A percentile compares a stretch with the other conserved stretches of the same genome.
These are phyloP conservation scores for Hyphodiscus hymeniophilus DNA, from an alignment of 495 filamentous ascomycete genomes.

Conservation along the genomic window DNA sequence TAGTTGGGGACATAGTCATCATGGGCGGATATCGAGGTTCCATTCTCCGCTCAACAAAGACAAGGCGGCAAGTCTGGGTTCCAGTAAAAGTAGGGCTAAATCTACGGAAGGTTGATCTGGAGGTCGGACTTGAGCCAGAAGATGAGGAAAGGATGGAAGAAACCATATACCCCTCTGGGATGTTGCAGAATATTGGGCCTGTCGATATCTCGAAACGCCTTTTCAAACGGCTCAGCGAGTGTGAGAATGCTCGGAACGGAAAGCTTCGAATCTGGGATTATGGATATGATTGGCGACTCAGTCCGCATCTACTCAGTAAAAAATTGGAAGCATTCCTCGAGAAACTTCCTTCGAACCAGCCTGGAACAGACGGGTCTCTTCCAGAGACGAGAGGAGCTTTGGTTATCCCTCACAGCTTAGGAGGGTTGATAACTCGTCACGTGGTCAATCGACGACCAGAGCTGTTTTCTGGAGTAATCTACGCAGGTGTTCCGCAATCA, in stretches of 20 bases:
- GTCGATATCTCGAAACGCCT: constrained; percentile 81
- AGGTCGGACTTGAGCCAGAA: constrained; percentile 73
- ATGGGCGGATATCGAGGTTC: constrained; percentile 91
- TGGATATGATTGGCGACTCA: constrained; percentile 93
- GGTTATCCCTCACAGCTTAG: constrained; percentile 84
- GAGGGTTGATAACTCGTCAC: constrained; percentile 83
- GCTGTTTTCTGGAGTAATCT: constrained; percentile 80
- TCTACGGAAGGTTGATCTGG: constrained; percentile 83
- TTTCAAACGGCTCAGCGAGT: constrained; percentile 67
- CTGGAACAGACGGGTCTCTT: constrained; percentile 26
- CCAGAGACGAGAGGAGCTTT: constrained; percentile 55
- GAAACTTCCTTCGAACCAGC: constrained; percentile 63
- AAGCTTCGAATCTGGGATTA: constrained; percentile 79
- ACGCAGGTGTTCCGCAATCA: constrained; percentile 74
- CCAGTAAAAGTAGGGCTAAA: constrained; percentile 92
- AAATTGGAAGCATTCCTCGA: constrained; percentile 65
- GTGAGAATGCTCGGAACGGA: constrained; percentile 60
- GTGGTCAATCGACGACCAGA: constrained; percentile 83
- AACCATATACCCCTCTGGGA: constrained; percentile 71
- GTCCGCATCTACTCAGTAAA: constrained; percentile 66
- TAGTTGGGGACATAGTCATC: constrained; percentile 81
- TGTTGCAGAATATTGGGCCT: constrained; percentile 83
- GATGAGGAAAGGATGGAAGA: constrained; percentile 84
- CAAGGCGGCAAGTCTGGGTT: constrained; percentile 80
- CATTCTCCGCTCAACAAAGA: constrained; percentile 75